Evolutionary conservation across 345 rosid genomes (phyloP), one percentile per base, ranked within the genome.

Genomic region (Gossypium ekmanianum): DNA sequence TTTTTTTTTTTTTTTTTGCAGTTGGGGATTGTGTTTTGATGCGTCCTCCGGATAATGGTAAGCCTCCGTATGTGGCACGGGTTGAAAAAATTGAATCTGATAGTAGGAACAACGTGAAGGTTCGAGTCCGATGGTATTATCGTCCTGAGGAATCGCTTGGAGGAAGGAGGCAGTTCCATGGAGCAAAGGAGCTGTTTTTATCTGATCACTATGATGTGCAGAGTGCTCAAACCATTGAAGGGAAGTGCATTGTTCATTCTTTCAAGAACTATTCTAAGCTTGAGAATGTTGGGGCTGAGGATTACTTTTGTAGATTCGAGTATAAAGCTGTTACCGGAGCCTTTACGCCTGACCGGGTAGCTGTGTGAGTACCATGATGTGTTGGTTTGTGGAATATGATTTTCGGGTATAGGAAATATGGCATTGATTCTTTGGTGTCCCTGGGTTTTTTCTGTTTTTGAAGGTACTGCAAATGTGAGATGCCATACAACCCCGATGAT

Each of bases 401-500:
- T 34, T 29, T 62, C 7, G 11, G 20, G 20, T 75, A 18, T 14
- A 68, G 27, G 9, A 3, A 18, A 26, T 44, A 20, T 61, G 51
- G 56, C 9, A 27, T 61, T 79, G 83, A 77, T 68, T 45, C 62
- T 78, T 29, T 51, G 16, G n/a, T 59, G 41, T 39, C 45, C 1
- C 72, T 11, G 72, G 68, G 14, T 16, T 80, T 56, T 50, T 52
- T 50, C 68, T 79, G 54, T 16, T 59, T 57, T 81, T 77, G 79
- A 81, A 94, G 98, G 86, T 94, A 91, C 77, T 94, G 98, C 86
- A 90, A 85, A 77, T 94, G 98, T 74, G 92, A 91, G 86, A 90
- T 91, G 97, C 98, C 98, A 2, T 89, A 94, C 84, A 94, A 94
- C 77, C 98, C 98, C 2, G 98, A 94, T 83, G 90, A 87, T 75